phyloP scores from a whole-genome alignment of 345 rosid species.

The Firmiana major region DNA sequence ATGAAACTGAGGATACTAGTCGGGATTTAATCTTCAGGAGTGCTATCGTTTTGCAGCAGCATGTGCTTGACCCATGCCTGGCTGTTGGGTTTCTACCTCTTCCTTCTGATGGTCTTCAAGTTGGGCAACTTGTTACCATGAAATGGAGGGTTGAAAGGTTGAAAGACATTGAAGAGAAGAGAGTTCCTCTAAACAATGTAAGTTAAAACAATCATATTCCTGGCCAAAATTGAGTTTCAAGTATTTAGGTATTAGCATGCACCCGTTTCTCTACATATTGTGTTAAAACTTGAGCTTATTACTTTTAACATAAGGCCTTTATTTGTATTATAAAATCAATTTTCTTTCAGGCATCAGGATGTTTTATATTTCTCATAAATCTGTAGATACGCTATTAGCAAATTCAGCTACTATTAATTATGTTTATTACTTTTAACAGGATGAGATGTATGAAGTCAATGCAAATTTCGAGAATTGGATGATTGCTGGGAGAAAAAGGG shows the following conservation, averaged over 20 bases:
- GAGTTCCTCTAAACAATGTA: slow-evolving; percentile 37
- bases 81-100: slow-evolving; percentile 93
- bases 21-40: slow-evolving; percentile 75
- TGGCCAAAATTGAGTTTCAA: not conserved
- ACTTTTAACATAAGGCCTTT: not conserved
- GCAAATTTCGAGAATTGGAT: slow-evolving; percentile 84
- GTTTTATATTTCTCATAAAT: too few relatives aligned
- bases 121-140: slow-evolving; percentile 79
- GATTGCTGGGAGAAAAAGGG: slow-evolving; percentile 97
- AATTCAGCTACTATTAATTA: not conserved
- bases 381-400: not conserved
- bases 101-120: slow-evolving; percentile 74
- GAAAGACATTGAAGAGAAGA: slow-evolving; percentile 49
- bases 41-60: slow-evolving; percentile 72
- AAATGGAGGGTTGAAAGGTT: slow-evolving; percentile 93
- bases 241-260: not conserved
- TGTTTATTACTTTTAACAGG: slow-evolving; percentile 39
- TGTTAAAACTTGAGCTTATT: too few relatives aligned
- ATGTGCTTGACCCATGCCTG: slow-evolving; percentile 87
- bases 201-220: slow-evolving; percentile 27
- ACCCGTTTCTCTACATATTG: too few relatives aligned
- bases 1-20: slow-evolving; percentile 33
- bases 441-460: slow-evolving; percentile 79
- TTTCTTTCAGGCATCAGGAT: not conserved
- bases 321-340: not conserved